These are phyloP conservation scores for Coniella lustricola DNA, from an alignment of 2,329 filamentous ascomycete species.

Conservation along the genomic window DNA sequence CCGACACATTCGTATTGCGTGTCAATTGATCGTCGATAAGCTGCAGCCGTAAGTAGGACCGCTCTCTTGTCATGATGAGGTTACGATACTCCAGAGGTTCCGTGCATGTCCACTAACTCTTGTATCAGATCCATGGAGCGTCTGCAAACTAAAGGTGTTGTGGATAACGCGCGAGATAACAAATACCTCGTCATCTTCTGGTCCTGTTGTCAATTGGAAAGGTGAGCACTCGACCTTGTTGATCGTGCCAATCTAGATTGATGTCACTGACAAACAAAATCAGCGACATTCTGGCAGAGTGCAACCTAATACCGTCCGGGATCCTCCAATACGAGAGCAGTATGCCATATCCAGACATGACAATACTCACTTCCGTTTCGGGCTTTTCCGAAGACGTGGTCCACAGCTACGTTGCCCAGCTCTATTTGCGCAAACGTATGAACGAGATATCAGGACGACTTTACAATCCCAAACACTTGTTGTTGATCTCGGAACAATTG, in stretches of 20 bases:
- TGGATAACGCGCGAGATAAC: slow-evolving; percentile 45
- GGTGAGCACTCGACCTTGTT: slow-evolving; percentile 40
- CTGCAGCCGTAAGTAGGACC: slow-evolving; percentile 58
- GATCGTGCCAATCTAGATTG: too few species aligned
- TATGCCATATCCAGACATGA: slow-evolving; percentile 60
- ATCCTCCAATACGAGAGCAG: slow-evolving; percentile 55
- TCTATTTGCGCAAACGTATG: slow-evolving; percentile 57
- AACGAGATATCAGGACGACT: slow-evolving; percentile 55
- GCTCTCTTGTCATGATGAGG: too few species aligned
- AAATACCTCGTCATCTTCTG: slow-evolving; percentile 74
- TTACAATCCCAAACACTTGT: slow-evolving; percentile 38
- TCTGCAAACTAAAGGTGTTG: slow-evolving; percentile 24
- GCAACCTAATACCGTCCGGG: slow-evolving; percentile 56
- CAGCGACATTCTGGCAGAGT: slow-evolving; percentile 86
- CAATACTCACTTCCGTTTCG: slow-evolving; percentile 33
- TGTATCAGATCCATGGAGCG: slow-evolving; percentile 40
- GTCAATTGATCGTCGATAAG: slow-evolving; percentile 59
- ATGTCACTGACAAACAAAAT: background rate
- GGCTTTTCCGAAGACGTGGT: slow-evolving; percentile 43
- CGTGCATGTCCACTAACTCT: background rate
- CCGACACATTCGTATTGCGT: slow-evolving; percentile 50
- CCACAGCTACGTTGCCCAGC: slow-evolving; percentile 54
- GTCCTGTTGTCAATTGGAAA: slow-evolving; percentile 91
- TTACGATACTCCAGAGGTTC: too few species aligned
- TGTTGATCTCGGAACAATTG: slow-evolving; percentile 19